Base-by-base conservation (phyloP, 116 monocot species). In the Dioscorea cayenensis region DNA sequence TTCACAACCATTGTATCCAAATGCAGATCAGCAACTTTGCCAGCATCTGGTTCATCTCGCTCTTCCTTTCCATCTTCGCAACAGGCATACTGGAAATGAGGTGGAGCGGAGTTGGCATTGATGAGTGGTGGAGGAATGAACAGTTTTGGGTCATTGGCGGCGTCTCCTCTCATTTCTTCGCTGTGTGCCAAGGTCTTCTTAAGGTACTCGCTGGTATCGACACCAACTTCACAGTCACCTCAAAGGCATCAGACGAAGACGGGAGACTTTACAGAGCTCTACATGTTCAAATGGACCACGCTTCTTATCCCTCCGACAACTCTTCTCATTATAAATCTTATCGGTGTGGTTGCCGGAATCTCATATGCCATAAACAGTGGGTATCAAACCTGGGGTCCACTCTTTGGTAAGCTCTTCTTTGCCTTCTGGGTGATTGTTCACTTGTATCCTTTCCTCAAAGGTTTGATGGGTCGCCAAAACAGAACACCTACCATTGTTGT, bases 41-140 rank as follows among this genome's bases (percentile, higher is more conserved):
- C 36, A 76, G 76, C 60, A 65, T 84, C 6, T 35, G 76, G 14
- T 76, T 79, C 79, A 79, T 84, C 68, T 59, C 76, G 29, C 79
- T 84, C 36, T 84, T 80, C 49, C 11, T 76, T 66, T 79, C 76
- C 22, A 79, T 84, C 28, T 68, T 72, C 3, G 66, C 73, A 5
- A 84, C 84, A 10, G 69, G 76, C 28, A 79, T 79, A 29, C 84
- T 84, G 20, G 79, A 84, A 73, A 84, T 79, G 79, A 65, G 66
- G 55, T 79, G 84, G 83, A 73, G 84, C 14, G 38, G 65, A 16
- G 79, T 84, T 9, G 49, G 66, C 29, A 70, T 84, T 0, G 79
- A 79, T 23, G 84, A 79, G 35, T 84, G 79, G 73, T 76, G 79
- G 84, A 84, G 76, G 28, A 83, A 76, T 27, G 83, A 83, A 60